Percentiles rank a stretch among this genome's conserved stretches.
Conservation (phyloP, 129 eudicot species). For the Saussurea involucrata region DNA sequence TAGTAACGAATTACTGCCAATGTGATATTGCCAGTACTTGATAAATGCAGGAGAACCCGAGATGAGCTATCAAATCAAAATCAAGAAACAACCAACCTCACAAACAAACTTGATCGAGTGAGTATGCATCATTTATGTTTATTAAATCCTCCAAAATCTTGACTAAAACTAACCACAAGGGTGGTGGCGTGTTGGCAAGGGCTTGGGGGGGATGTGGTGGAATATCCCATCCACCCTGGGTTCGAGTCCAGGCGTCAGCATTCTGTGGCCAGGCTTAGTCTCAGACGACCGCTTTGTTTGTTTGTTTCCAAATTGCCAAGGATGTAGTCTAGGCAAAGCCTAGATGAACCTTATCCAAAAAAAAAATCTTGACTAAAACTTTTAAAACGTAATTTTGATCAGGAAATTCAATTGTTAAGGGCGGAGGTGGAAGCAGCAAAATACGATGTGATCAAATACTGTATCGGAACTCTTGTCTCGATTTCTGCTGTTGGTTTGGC, state of each 20-base stretch:
- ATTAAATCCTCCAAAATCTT: not conserved
- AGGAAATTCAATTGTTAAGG: constrained; percentile 88
- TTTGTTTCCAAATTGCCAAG: too few relatives aligned
- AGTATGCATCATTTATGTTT: constrained; percentile 16
- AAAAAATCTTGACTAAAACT: not conserved
- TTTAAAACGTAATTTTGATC: constrained; percentile 1
- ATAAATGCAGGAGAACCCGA: constrained; percentile 73
- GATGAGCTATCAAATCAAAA: constrained; percentile 85
- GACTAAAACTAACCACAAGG: not conserved
- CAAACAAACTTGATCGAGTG: constrained; percentile 92
- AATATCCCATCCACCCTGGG: too few relatives aligned
- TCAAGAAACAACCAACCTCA: constrained; percentile 87
- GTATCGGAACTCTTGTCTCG: constrained; percentile 93
- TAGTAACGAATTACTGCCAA: not conserved
- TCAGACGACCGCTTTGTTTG: too few relatives aligned
- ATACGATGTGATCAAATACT: constrained; percentile 89
- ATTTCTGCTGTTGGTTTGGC: constrained; percentile 96
- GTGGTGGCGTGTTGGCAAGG: too few relatives aligned
- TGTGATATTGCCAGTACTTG: not conserved
- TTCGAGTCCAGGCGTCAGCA: too few relatives aligned
- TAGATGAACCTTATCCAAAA: too few relatives aligned
- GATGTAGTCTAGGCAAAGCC: too few relatives aligned
- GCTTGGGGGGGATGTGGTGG: too few relatives aligned
- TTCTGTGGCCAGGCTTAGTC: too few relatives aligned
- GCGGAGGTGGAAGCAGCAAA: constrained; percentile 95